These are phyloP conservation scores for Zasmidium citrigriseum DNA, from an alignment of 2,329 filamentous ascomycete species.

Conservation along the genomic window DNA sequence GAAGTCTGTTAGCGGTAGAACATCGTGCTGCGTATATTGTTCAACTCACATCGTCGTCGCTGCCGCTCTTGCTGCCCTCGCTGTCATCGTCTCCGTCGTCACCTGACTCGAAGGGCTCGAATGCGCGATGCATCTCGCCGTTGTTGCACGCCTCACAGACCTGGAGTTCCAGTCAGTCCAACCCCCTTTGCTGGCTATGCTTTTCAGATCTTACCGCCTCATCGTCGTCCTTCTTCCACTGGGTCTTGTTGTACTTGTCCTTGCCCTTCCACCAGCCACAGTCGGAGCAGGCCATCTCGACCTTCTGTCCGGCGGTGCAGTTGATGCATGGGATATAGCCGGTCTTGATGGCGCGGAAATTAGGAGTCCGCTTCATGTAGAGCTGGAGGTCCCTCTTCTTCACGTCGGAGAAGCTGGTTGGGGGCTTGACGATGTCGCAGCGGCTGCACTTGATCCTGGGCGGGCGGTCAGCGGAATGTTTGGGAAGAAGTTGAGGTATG, in stretches of 20 bases:
- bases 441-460: constrained; percentile 21
- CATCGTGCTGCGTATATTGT: not conserved
- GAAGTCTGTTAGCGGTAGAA: not conserved
- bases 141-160: constrained; percentile 26
- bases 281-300: constrained; percentile 28
- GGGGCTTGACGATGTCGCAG: constrained; percentile 13
- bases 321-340: not conserved
- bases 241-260: constrained; percentile 27
- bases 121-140: constrained; percentile 15
- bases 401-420: constrained; percentile 1
- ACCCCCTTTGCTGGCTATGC: not conserved
- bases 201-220: constrained; percentile 20
- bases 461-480: not conserved
- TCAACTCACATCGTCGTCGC: constrained; percentile 2
- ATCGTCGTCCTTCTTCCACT: constrained; percentile 24
- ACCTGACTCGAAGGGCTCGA: constrained; percentile 19
- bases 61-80: constrained; percentile 5
- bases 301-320: constrained; percentile 22
- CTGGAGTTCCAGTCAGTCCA: constrained; percentile 9
- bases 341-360: constrained; percentile 2
- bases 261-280: constrained; percentile 27
- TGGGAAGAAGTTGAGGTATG: not conserved
- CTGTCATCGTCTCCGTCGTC: constrained; percentile 12
- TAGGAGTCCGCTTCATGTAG: not conserved
- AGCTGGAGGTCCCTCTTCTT: not conserved